Base-by-base conservation (phyloP, 1,284 basidiomycete species). In the Ceratobasidium sp. region DNA sequence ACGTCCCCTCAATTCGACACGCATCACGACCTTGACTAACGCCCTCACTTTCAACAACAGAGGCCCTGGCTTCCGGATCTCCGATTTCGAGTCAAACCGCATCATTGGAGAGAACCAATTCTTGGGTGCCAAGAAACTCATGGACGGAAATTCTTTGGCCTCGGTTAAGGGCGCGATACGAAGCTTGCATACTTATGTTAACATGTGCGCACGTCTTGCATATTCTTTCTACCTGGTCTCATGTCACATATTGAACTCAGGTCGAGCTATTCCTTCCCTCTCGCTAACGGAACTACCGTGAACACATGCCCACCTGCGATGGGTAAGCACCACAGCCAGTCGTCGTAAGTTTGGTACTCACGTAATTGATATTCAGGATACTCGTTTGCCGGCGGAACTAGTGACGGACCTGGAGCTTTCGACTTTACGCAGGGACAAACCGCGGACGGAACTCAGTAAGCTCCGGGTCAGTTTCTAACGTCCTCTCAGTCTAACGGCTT, bases 331-430 rank as follows among this genome's bases (percentile, higher is more conserved):
- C 22, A 12, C 10, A 47, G 7, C 45, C 7, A 40, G 38, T 47
- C 22, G 43, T 57, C 52, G 35, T 40, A 31, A 15, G 8, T 45
- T 29, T 43, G 6, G 22, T 35, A 22, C 43, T 32, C 31, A 42
- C 12, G 54, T 17, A 15, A n/a, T 3, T 22, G 20, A 7, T 10
- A 22, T n/a, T n/a, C 20, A 88, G 87, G 88, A 17, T 90, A 81
- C 76, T 81, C 84, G 0, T 92, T 92, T 74, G 90, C 89, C 40
- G 91, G 89, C 57, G 91, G 91, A 73, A 93, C 91, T 22, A 90
- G 87, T 20, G 90, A 91, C 76, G 92, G 92, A 0, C 91, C 92
- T 0, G 92, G 92, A 15, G 86, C 87, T 0, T 90, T 93, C 72
- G 90, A 93, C 76, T 93, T 93, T 74, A 79, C 87, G 32, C 92